Evolutionary conservation across 306 rosid species (phyloP).

Genomic region (Medicago truncatula): DNA sequence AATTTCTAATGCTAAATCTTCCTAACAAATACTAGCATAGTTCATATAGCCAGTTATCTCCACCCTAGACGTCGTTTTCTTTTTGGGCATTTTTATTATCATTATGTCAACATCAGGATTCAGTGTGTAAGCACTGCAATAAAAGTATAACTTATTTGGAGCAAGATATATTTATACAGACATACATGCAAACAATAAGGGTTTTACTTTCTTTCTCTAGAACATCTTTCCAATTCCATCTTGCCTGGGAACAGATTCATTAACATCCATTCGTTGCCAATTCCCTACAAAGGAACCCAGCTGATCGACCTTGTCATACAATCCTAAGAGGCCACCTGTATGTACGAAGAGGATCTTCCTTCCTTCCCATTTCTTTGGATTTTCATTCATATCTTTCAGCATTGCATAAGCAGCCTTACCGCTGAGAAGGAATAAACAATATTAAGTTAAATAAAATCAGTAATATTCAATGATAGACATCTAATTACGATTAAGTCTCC

Average conservation of each 20-base stretch:
- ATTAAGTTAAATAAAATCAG: slow-evolving; percentile 20
- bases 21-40: no score
- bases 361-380: slow-evolving; percentile 95
- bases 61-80: no score
- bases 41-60: no score
- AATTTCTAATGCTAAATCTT: no score
- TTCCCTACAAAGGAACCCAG: slow-evolving; percentile 68
- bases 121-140: no score
- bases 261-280: slow-evolving; percentile 80
- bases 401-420: slow-evolving; percentile 85
- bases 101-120: slow-evolving; percentile 25
- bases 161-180: neutral
- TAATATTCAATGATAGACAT: slow-evolving; percentile 30
- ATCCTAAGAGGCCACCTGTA: slow-evolving; percentile 91
- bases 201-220: slow-evolving; percentile 43
- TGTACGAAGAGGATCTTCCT: slow-evolving; percentile 90
- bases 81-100: neutral
- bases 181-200: slow-evolving; percentile 27
- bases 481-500: slow-evolving; percentile 1
- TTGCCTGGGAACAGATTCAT: slow-evolving; percentile 68
- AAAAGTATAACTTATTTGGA: neutral
- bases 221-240: slow-evolving; percentile 89
- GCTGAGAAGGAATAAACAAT: slow-evolving; percentile 50
- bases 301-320: slow-evolving; percentile 88
- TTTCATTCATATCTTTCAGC: slow-evolving; percentile 74